Base-by-base conservation (phyloP, 768 basidiomycete genomes). In the Jaapia argillacea region DNA sequence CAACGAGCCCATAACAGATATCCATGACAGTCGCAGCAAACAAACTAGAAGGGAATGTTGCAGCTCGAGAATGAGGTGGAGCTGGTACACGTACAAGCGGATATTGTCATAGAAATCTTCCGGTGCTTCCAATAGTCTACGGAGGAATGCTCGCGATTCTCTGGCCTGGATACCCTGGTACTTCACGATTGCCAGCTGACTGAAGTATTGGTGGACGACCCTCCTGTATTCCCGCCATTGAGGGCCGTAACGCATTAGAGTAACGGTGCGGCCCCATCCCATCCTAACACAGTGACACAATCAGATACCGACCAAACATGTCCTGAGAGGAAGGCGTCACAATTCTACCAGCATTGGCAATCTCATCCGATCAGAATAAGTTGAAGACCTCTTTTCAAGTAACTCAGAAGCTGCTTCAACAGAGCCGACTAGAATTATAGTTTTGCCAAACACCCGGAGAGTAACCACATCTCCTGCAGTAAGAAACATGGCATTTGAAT, bases 201-300 rank as follows among this genome's bases (percentile, higher is more conserved):
- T 31, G 39, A 50, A 50, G 13, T 44, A 27, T 41, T 48, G 49
- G 25, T 53, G 51, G 27, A 50, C 43, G 2, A 37, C 40, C n/a
- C 44, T 41, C 12, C 51, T 48, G 24, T 53, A 35, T 10, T 41
- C 22, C 18, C 48, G 43, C 51, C 51, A 53, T 7, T 26, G 22
- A n/a, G 42, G 14, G 6, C 18, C 33, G n/a, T 48, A 45, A 16
- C 10, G 28, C 28, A 33, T 33, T 16, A 33, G 28, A 16, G 28
- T 33, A 16, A 33, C 10, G 16, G 10, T 33, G 10, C 28, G 16
- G 28, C 16, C 28, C 28, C 28, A 33, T 10, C 28, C 28, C 28
- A 33, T 16, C 10, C 28, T 33, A 16, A n/a, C n/a, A 10, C 10
- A 16, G 16, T 33, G n/a, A n/a, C n/a, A n/a, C n/a, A n/a, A n/a